Evolutionary conservation across 116 monocot genomes (phyloP).

Genomic region (Phalaenopsis hybrid): DNA sequence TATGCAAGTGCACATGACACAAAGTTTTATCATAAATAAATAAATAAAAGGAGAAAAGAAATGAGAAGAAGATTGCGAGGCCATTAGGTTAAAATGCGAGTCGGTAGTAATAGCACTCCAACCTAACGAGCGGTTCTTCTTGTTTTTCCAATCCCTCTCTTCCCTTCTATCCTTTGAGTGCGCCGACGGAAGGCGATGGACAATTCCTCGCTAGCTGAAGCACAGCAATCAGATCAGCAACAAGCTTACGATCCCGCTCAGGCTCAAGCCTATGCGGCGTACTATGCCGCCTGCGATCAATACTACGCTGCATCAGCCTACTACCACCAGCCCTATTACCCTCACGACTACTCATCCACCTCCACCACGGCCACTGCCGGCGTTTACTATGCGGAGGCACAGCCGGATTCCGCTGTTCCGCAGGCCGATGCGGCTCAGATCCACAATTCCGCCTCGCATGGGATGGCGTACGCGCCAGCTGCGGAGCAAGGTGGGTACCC

Average conservation of each 20-base stretch:
- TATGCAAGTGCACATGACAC: too few relatives aligned
- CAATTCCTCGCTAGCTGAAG: constrained; percentile 12
- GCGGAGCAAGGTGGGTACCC: constrained; percentile 4
- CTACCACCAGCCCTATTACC: constrained; percentile 18
- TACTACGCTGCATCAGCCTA: constrained; percentile 12
- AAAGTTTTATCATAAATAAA: too few relatives aligned
- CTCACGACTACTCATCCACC: constrained; percentile 8
- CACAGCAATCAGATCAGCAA: constrained; percentile 3
- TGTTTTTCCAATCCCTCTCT: neutral
- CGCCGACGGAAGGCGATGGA: constrained; percentile 18
- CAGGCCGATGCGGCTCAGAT: neutral
- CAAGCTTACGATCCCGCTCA: constrained; percentile 27
- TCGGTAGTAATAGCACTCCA: too few relatives aligned
- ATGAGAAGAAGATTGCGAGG: too few relatives aligned
- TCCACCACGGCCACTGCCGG: neutral
- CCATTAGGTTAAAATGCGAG: too few relatives aligned
- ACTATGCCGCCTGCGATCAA: constrained; percentile 17
- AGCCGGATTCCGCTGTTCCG: neutral
- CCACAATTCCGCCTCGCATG: neutral
- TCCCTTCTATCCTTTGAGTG: neutral
- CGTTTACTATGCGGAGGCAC: neutral
- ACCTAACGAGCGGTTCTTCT: too few relatives aligned
- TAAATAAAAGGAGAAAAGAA: too few relatives aligned
- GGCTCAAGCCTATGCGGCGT: constrained; percentile 18
- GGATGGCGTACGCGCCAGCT: neutral